phyloP scores from a whole-genome alignment of 805 yeast species.

The Kodamaea leandrae region DNA sequence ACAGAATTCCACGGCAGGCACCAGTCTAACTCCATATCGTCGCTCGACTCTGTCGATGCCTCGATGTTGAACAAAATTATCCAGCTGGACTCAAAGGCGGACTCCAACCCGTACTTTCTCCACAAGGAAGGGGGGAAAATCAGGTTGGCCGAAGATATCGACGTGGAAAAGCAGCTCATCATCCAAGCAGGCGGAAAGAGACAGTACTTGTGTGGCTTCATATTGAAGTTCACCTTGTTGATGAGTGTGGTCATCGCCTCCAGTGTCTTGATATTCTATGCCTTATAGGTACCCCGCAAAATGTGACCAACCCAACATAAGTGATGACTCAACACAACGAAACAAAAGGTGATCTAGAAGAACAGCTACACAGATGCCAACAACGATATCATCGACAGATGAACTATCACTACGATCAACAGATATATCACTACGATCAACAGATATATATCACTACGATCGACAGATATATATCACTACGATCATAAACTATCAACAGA shows the following conservation, averaged over 20 bases:
- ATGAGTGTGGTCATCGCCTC: slow-evolving; percentile 30
- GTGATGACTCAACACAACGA: too few relatives aligned
- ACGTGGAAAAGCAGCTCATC: slow-evolving; percentile 37
- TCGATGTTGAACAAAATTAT: slow-evolving; percentile 12
- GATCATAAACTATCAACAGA: too few relatives aligned
- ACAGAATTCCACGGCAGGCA: slow-evolving; percentile 14
- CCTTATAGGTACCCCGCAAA: slow-evolving; percentile 18
- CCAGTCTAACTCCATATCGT: slow-evolving; percentile 24
- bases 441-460: too few relatives aligned
- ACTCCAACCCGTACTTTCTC: slow-evolving; percentile 7
- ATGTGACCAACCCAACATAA: too few relatives aligned
- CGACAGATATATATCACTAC: too few relatives aligned
- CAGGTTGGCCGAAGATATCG: slow-evolving; percentile 28
- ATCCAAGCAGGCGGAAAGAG: slow-evolving; percentile 38
- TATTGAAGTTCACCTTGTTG: slow-evolving; percentile 30
- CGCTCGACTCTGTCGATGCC: slow-evolving; percentile 20
- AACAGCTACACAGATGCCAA: too few relatives aligned
- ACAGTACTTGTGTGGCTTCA: slow-evolving; percentile 32
- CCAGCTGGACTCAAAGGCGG: slow-evolving; percentile 15
- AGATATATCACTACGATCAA: too few relatives aligned
- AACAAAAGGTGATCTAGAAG: too few relatives aligned
- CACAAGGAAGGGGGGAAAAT: slow-evolving; percentile 18
- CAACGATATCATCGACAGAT: too few relatives aligned
- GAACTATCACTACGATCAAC: too few relatives aligned
- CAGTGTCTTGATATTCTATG: slow-evolving; percentile 35